Evolutionary conservation across 2,329 filamentous ascomycete species (phyloP).

Genomic region (Hirsutella rhossiliensis): DNA sequence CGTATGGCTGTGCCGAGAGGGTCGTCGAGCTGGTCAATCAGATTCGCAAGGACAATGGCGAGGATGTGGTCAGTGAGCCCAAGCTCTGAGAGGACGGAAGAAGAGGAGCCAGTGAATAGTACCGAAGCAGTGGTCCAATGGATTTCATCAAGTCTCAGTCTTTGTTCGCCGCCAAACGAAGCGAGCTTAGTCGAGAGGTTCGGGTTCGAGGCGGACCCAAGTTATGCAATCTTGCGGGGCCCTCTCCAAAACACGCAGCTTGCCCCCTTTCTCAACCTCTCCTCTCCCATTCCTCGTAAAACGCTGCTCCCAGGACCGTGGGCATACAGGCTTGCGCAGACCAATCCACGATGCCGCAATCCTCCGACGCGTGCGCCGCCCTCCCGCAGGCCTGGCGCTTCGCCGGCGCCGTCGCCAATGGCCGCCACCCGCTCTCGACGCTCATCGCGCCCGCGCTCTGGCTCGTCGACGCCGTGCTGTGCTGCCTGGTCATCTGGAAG

Average conservation of each 20-base stretch:
- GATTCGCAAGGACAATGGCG: constrained; percentile 26
- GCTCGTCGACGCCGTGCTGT: constrained; percentile 58
- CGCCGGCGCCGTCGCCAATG: constrained; percentile 31
- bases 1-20: constrained; percentile 58
- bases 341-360: constrained; percentile 14
- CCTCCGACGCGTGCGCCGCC: constrained; percentile 8
- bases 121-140: not conserved
- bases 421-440: constrained; percentile 36
- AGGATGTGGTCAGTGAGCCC: constrained; percentile 14
- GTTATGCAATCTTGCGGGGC: not conserved
- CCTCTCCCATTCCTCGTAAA: not conserved
- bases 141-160: too few relatives aligned
- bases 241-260: not conserved
- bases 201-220: not conserved
- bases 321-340: too few relatives aligned
- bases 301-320: not conserved
- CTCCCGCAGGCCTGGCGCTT: constrained; percentile 15
- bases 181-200: too few relatives aligned
- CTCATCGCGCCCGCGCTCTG: constrained; percentile 50
- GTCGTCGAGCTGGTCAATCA: constrained; percentile 56
- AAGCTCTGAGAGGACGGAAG: constrained; percentile 9
- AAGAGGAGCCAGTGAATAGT: not conserved
- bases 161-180: too few relatives aligned
- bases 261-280: not conserved
- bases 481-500: constrained; percentile 63